Conservation (phyloP, 148 eudicot genomes). For the Agrostemma githago region DNA sequence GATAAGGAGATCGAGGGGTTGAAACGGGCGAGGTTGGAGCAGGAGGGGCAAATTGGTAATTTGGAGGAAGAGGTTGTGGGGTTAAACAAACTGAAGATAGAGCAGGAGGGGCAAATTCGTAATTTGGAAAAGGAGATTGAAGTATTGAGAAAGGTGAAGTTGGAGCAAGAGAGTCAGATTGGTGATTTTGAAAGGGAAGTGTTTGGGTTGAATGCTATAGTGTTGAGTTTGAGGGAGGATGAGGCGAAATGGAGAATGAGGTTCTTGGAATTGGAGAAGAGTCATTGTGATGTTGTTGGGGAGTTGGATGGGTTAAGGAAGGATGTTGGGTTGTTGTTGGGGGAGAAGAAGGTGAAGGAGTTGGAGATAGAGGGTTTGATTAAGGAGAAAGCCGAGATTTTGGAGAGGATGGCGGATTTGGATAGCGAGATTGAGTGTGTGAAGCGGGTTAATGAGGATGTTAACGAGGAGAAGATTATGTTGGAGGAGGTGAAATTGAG, state of each 20-base stretch:
- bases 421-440: constrained; percentile 26
- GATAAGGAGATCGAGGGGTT: constrained; percentile 33
- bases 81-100: constrained; percentile 17
- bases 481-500: constrained; percentile 36
- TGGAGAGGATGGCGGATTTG: constrained; percentile 29
- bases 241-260: constrained; percentile 26
- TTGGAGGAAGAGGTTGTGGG: constrained; percentile 30
- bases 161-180: constrained; percentile 20
- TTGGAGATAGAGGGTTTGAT: constrained; percentile 28
- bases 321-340: constrained; percentile 29
- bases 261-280: constrained; percentile 47
- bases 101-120: not conserved
- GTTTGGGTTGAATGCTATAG: constrained; percentile 25
- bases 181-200: constrained; percentile 37
- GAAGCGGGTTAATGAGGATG: constrained; percentile 20
- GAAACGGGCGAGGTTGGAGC: constrained; percentile 12
- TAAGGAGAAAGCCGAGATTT: constrained; percentile 32
- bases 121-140: constrained; percentile 20
- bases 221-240: constrained; percentile 30
- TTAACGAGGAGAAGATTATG: constrained; percentile 34
- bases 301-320: constrained; percentile 25
- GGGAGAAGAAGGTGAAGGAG: constrained; percentile 38
- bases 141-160: constrained; percentile 25
- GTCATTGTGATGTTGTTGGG: constrained; percentile 25
- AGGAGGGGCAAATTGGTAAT: constrained; percentile 23